Evolutionary conservation across 345 rosid genomes (phyloP).

Genomic region (Euphorbia tirucalli): DNA sequence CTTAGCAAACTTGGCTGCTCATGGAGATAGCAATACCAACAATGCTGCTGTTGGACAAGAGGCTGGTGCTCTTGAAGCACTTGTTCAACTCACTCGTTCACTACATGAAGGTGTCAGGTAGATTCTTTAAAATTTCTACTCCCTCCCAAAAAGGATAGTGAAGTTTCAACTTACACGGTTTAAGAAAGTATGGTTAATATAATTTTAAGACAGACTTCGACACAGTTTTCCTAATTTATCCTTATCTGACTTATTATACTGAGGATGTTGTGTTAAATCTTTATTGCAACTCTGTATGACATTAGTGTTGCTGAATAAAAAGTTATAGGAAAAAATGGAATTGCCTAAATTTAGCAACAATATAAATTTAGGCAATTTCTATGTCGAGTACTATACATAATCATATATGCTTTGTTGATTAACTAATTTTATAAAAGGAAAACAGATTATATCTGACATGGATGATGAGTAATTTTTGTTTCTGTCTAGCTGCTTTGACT

Average conservation of each 20-base stretch:
- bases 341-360: too few relatives aligned
- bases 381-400: too few relatives aligned
- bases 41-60: slow-evolving; percentile 97
- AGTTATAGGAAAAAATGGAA: background rate
- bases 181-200: background rate
- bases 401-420: background rate
- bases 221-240: background rate
- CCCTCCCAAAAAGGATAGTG: too few relatives aligned
- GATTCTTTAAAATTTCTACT: background rate
- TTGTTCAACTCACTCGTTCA: slow-evolving; percentile 76
- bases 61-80: slow-evolving; percentile 88
- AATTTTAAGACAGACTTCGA: background rate
- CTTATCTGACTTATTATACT: background rate
- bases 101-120: slow-evolving; percentile 95
- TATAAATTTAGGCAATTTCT: too few relatives aligned
- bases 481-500: background rate
- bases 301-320: too few relatives aligned
- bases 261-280: background rate
- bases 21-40: slow-evolving; percentile 86
- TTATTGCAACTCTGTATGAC: background rate
- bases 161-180: background rate
- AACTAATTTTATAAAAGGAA: background rate
- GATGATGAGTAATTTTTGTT: background rate
- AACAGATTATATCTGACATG: too few relatives aligned
- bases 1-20: slow-evolving; percentile 94